phyloP scores from a whole-genome alignment of 129 eudicot species.

The Helianthus tuberosus region DNA sequence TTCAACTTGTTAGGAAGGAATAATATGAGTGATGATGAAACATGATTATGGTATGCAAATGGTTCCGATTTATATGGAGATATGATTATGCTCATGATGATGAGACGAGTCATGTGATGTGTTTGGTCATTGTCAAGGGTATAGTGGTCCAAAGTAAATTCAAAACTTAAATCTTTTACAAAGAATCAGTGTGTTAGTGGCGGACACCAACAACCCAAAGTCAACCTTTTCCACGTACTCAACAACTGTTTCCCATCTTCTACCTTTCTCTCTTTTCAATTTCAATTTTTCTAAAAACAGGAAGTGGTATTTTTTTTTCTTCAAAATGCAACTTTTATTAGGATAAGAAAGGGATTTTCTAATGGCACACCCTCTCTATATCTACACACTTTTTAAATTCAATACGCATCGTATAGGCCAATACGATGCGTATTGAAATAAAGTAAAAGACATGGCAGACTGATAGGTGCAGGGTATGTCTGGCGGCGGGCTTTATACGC shows the following conservation, averaged over 20 bases:
- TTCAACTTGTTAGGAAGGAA: background rate
- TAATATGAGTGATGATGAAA: constrained; percentile 14
- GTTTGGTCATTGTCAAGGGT: constrained; percentile 47
- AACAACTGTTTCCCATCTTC: constrained; percentile 76
- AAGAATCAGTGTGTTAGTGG: constrained; percentile 62
- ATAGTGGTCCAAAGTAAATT: constrained; percentile 47
- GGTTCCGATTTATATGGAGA: constrained; percentile 32
- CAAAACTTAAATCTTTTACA: constrained; percentile 24
- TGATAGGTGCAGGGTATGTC: too few species aligned
- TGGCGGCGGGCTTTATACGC: too few species aligned
- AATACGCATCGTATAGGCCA: too few species aligned
- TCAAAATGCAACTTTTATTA: background rate
- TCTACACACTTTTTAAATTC: too few species aligned
- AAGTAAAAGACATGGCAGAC: too few species aligned
- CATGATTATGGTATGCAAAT: constrained; percentile 16
- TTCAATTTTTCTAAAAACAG: background rate
- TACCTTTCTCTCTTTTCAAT: constrained; percentile 12
- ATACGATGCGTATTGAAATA: too few species aligned
- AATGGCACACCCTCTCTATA: too few species aligned
- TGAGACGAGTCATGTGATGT: constrained; percentile 44
- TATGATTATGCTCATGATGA: constrained; percentile 23
- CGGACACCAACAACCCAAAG: constrained; percentile 60
- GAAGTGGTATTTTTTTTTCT: background rate
- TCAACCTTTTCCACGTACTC: constrained; percentile 68
- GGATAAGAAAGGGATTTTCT: too few species aligned